These are phyloP conservation scores for Penicillium salamii DNA, from an alignment of 495 filamentous ascomycete species.

Conservation along the genomic window DNA sequence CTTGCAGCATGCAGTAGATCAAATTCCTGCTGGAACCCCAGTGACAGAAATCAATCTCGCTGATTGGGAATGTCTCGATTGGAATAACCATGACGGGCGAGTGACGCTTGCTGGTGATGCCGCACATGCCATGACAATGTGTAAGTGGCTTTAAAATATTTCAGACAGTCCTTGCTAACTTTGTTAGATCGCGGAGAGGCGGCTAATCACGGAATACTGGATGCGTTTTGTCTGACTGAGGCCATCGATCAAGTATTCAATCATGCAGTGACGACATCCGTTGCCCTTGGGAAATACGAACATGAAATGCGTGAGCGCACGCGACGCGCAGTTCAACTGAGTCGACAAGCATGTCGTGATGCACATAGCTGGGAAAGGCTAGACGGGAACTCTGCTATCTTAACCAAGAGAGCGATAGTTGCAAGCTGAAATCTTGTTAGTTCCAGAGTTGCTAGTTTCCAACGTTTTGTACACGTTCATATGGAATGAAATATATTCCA, in stretches of 20 bases:
- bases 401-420: slow-evolving; percentile 18
- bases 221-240: slow-evolving; percentile 31
- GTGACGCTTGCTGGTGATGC: slow-evolving; percentile 59
- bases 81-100: slow-evolving; percentile 46
- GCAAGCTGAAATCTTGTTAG: not conserved
- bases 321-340: slow-evolving; percentile 50
- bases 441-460: too few species aligned
- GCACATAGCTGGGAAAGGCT: slow-evolving; percentile 52
- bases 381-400: slow-evolving; percentile 26
- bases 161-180: not conserved
- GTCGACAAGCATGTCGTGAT: slow-evolving; percentile 57
- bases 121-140: slow-evolving; percentile 62
- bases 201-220: slow-evolving; percentile 55
- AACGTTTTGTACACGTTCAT: too few species aligned
- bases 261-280: slow-evolving; percentile 14
- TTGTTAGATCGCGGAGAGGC: slow-evolving; percentile 50
- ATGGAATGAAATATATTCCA: too few species aligned
- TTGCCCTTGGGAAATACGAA: slow-evolving; percentile 51
- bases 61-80: slow-evolving; percentile 46
- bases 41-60: slow-evolving; percentile 49
- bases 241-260: slow-evolving; percentile 19
- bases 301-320: slow-evolving; percentile 47
- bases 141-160: slow-evolving; percentile 26
- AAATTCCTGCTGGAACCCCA: slow-evolving; percentile 38
- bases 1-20: slow-evolving; percentile 40